Base-by-base conservation (phyloP, 805 yeast species). In the Tetrapisispora fleetii region DNA sequence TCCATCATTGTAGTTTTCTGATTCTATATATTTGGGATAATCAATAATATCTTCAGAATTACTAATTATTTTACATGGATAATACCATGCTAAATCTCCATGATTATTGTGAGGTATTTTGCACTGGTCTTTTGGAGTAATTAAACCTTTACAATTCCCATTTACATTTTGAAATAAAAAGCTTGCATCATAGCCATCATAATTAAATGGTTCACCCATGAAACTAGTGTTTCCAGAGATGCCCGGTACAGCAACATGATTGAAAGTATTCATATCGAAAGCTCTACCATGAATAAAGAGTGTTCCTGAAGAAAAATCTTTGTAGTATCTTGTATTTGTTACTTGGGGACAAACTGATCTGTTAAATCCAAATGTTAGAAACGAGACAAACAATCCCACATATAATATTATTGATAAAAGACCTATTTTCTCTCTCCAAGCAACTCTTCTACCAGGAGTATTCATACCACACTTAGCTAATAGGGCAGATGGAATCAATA, bases 401-500 rank as follows among this genome's bases (percentile, higher is more conserved):
- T 76, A 75, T 17, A 83, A 53, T 56, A 91, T 88, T 47, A 89
- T 73, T 1, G 91, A 75, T 42, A 91, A 72, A 39, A 93, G 72
- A 1, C 87, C 98, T 46, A 90, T 84, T 60, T 91, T 91, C 60
- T 93, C 99, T 60, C 98, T 77, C 99, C 99, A 93, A 0, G 98
- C 98, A 72, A 81, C 79, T 63, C 89, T 97, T 50, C 95, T 79
- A 40, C 81, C 90, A 56, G 80, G 79, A 18, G 84, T 79, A 32
- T 76, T 75, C 76, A 91, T 75, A 2, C 98, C 98, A 67, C 79
- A 84, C 40, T 84, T 69, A 70, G 58, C 14, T 48, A 43, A 30
- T 3, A 55, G 14, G 0, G 88, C 81, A 2, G 83, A 76, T 1
- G 96, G 95, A 3, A 95, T 95, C 93, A 96, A 91, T 63, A 88